These are phyloP conservation scores for Sporothrix globosa DNA, from an alignment of 2,329 filamentous ascomycete species.

Conservation along the genomic window DNA sequence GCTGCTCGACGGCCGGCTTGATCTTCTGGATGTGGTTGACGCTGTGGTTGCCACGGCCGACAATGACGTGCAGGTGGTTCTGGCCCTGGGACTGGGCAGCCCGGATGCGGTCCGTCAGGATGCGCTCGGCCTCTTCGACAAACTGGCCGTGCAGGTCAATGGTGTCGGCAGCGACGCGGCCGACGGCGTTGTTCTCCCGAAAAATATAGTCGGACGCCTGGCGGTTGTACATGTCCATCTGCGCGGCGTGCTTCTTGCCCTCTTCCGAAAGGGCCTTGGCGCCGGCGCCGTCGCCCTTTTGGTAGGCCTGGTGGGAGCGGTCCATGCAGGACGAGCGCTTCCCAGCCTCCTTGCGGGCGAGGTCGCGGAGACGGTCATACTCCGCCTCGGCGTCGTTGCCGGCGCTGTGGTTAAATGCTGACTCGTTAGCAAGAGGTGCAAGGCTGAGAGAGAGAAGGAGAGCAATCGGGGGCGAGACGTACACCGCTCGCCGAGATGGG, in stretches of 20 bases:
- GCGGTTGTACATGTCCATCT: slow-evolving; percentile 86
- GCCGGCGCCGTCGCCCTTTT: slow-evolving; percentile 76
- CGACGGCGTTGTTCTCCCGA: slow-evolving; percentile 84
- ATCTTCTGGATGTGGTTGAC: slow-evolving; percentile 84
- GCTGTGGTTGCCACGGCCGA: slow-evolving; percentile 92
- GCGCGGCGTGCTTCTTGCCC: slow-evolving; percentile 79
- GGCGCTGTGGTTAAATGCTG: slow-evolving; percentile 76
- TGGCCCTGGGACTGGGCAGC: slow-evolving; percentile 74
- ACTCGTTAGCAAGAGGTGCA: slow-evolving; percentile 17
- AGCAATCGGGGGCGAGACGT: slow-evolving; percentile 37
- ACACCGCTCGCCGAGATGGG: slow-evolving; percentile 52
- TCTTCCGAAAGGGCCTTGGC: slow-evolving; percentile 84
- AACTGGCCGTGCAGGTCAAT: slow-evolving; percentile 95
- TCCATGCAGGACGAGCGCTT: slow-evolving; percentile 80
- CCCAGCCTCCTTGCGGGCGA: slow-evolving; percentile 77
- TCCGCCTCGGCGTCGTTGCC: slow-evolving; percentile 74
- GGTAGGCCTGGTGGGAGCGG: slow-evolving; percentile 76
- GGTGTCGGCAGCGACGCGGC: slow-evolving; percentile 74
- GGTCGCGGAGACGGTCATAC: slow-evolving; percentile 86
- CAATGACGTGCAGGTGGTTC: slow-evolving; percentile 88
- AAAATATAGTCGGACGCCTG: slow-evolving; percentile 95
- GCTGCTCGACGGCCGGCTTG: slow-evolving; percentile 88
- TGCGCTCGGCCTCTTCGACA: slow-evolving; percentile 91
- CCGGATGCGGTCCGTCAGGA: slow-evolving; percentile 82
- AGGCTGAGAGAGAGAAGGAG: background rate